These are phyloP conservation scores for Tolypocladium pustulatum DNA, from an alignment of 2,329 filamentous ascomycete genomes.

Conservation along the genomic window DNA sequence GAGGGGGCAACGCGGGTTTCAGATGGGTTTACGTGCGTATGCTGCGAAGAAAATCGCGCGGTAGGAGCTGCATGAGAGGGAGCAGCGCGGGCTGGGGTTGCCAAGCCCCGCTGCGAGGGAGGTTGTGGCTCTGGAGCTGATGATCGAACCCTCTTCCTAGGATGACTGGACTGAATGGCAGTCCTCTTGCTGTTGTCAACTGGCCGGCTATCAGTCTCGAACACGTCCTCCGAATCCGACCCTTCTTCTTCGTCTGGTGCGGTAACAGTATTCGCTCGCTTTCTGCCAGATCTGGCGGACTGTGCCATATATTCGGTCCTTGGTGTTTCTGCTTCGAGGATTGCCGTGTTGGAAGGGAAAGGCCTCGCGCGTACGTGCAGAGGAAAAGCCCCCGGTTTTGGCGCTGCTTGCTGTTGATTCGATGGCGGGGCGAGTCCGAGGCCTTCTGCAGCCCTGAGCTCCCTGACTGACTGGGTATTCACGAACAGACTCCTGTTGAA, in stretches of 20 bases:
- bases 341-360: not conserved
- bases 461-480: constrained; percentile 9
- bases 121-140: not conserved
- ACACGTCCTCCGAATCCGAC: not conserved
- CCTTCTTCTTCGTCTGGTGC: not conserved
- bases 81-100: not conserved
- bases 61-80: not conserved
- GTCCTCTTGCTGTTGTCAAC: not conserved
- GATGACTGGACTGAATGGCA: not conserved
- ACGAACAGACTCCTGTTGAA: not conserved
- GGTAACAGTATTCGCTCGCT: not conserved
- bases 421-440: constrained; percentile 11
- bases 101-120: no score
- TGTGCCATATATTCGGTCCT: not conserved
- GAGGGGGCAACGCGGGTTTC: not conserved
- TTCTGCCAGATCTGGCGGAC: not conserved
- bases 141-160: not conserved
- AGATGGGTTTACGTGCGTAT: not conserved
- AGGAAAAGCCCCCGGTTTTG: no score
- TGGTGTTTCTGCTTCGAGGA: not conserved
- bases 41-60: not conserved
- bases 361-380: not conserved
- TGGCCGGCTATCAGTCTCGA: not conserved
- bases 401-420: not conserved
- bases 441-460: constrained; percentile 12